These are phyloP conservation scores for Tetrahymena malaccensis DNA, from an alignment of 73 alveolate genomes.

Conservation along the genomic window DNA sequence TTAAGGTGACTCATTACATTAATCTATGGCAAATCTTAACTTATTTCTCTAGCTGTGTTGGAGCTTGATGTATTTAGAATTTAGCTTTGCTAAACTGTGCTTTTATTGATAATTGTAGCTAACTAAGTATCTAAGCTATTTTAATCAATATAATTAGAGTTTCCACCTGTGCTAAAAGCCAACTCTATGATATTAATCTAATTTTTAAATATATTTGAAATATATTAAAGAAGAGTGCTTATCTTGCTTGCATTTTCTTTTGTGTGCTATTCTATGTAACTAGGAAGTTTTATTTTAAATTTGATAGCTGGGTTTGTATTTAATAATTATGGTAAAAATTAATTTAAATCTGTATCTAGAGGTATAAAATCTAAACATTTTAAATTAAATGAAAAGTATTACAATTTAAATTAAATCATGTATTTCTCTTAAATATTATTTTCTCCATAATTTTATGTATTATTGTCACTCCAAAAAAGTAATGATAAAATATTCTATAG, in stretches of 20 bases:
- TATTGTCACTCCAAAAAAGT: not conserved
- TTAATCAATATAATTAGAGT: not conserved
- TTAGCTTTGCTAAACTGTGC: not conserved
- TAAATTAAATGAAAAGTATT: not conserved
- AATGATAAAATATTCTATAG: not conserved
- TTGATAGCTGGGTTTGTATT: not conserved
- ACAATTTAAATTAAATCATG: not conserved
- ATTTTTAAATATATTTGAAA: not conserved
- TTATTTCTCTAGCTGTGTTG: not conserved
- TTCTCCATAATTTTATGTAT: not conserved
- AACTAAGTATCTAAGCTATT: not conserved
- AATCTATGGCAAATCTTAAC: not conserved
- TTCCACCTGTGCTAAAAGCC: not conserved
- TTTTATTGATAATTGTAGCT: not conserved
- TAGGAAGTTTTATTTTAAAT: not conserved
- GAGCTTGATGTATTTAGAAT: not conserved
- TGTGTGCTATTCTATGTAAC: not conserved
- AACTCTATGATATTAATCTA: not conserved
- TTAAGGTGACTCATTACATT: not conserved
- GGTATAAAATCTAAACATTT: not conserved
- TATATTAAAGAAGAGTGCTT: not conserved
- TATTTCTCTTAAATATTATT: not conserved
- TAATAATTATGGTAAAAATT: not conserved
- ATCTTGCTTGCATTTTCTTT: not conserved
- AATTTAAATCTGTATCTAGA: not conserved